Conservation (phyloP, 139 green algal genomes). For the Pleodorina starrii region DNA sequence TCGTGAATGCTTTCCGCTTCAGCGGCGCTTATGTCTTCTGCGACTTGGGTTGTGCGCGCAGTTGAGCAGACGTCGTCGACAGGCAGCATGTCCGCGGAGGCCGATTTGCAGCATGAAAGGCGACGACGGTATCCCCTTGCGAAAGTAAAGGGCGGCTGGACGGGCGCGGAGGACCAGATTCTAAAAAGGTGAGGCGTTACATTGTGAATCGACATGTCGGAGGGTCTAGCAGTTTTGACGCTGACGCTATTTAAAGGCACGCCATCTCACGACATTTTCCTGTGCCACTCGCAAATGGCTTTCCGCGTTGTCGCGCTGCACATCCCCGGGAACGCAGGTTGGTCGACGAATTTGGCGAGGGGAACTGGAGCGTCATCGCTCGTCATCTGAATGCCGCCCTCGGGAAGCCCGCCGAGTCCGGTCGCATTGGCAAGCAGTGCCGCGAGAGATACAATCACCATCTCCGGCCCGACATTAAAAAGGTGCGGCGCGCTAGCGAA, state of each 20-base stretch:
- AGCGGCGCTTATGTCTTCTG: no score
- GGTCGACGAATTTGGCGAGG: conserved; percentile 77
- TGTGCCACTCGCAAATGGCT: no score
- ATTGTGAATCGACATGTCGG: neutral
- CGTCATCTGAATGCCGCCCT: conserved; percentile 61
- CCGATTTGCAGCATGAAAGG: neutral
- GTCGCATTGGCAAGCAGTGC: conserved; percentile 86
- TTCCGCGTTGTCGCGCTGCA: no score
- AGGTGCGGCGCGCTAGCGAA: conserved; percentile 53
- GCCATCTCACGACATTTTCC: no score
- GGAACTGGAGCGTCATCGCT: conserved; percentile 81
- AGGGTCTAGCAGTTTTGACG: neutral
- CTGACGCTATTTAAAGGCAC: neutral
- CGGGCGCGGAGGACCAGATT: conserved; percentile 51
- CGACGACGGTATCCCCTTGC: conserved; percentile 59
- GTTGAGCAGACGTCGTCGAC: neutral
- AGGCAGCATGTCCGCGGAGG: conserved; percentile 2
- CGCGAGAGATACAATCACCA: conserved; percentile 85
- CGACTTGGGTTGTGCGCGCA: neutral
- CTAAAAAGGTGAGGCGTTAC: conserved; percentile 38
- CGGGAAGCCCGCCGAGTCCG: conserved; percentile 64
- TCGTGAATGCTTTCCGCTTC: no score
- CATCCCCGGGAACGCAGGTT: no score
- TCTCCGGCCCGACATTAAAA: conserved; percentile 81
- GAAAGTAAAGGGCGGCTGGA: conserved; percentile 69